Evolutionary conservation across 441 rosid species (phyloP).

Genomic region (Syzygium syzygioides): DNA sequence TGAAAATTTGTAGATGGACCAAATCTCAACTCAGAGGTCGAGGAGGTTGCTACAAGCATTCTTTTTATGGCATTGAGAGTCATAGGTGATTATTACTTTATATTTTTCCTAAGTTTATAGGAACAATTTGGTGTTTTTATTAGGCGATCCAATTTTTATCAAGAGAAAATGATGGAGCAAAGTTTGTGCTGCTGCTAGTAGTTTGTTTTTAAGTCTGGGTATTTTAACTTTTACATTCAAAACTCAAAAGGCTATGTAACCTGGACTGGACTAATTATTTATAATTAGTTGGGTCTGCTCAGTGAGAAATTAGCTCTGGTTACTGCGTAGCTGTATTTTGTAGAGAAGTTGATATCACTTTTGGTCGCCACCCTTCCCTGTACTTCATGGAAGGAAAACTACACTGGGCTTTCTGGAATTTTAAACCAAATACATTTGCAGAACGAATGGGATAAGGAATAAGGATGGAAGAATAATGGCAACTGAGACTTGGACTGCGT

Average conservation of each 20-base stretch:
- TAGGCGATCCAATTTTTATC: not conserved
- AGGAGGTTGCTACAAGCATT: conserved; percentile 99
- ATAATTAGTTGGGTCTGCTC: not conserved
- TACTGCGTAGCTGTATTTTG: not conserved
- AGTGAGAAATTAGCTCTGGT: not conserved
- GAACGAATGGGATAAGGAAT: not conserved
- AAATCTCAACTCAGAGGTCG: conserved; percentile 98
- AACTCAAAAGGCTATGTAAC: not conserved
- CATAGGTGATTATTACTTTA: conserved; percentile 52
- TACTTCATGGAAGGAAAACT: not conserved
- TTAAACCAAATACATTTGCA: not conserved
- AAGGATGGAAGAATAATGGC: not conserved
- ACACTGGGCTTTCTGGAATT: not conserved
- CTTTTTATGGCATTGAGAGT: conserved; percentile 97
- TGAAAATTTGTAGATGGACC: conserved; percentile 97
- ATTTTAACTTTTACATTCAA: not conserved
- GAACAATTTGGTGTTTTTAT: not conserved
- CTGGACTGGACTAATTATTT: not conserved
- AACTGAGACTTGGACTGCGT: not conserved
- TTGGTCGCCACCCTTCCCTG: not conserved
- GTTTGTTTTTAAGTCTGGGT: not conserved
- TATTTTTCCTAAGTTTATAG: not conserved
- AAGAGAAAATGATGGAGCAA: not conserved
- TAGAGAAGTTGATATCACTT: not conserved
- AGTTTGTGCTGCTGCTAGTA: not conserved